Evolutionary conservation across 164 flowering plant species (phyloP).

Genomic region (Umbilicus rupestris): DNA sequence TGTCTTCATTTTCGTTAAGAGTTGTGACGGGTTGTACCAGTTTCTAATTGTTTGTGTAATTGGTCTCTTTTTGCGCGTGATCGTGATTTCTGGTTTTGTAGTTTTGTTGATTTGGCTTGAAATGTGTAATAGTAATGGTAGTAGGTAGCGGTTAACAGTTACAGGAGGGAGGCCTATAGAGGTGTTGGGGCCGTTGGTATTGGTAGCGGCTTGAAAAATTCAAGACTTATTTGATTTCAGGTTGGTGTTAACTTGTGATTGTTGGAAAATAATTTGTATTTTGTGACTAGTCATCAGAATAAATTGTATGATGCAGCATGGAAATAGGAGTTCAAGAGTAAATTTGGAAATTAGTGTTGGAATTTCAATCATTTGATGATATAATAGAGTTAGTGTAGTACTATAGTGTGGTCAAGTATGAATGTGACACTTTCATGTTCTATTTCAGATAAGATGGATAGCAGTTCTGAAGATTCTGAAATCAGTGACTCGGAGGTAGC

Average conservation of each 20-base stretch:
- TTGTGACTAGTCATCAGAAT: too few relatives aligned
- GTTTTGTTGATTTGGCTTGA: too few relatives aligned
- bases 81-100: background rate
- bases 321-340: background rate
- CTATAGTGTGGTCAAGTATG: background rate
- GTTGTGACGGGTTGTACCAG: background rate
- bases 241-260: too few relatives aligned
- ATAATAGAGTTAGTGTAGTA: background rate
- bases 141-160: too few relatives aligned
- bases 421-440: background rate
- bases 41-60: background rate
- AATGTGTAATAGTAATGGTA: too few relatives aligned
- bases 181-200: too few relatives aligned
- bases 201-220: too few relatives aligned
- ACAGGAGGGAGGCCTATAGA: too few relatives aligned
- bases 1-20: background rate
- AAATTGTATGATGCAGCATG: too few relatives aligned
- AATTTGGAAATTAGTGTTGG: background rate
- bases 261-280: too few relatives aligned
- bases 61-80: background rate
- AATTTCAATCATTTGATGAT: background rate
- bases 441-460: slow-evolving; percentile 26
- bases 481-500: slow-evolving; percentile 79
- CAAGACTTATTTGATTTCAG: too few relatives aligned
- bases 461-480: slow-evolving; percentile 60